phyloP scores from a whole-genome alignment of 2,329 filamentous ascomycete genomes.

The Blastomyces gilchristii region DNA sequence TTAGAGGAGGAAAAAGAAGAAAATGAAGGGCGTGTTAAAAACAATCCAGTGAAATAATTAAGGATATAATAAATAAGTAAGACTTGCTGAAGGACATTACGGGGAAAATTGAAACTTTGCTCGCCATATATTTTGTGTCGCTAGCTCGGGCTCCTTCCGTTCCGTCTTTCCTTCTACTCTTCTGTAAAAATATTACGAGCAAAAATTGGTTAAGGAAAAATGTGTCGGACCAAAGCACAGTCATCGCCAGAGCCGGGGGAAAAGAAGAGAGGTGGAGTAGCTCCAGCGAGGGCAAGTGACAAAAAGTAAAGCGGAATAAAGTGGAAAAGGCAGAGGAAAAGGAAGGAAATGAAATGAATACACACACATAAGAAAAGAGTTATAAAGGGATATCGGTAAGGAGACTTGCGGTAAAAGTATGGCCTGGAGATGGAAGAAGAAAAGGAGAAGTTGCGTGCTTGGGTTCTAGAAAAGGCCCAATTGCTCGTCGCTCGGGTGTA shows the following conservation, averaged over 20 bases:
- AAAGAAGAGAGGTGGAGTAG: neutral
- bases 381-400: slow-evolving; percentile 32
- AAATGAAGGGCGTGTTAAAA: neutral
- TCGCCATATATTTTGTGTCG: slow-evolving; percentile 6
- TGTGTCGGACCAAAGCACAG: neutral
- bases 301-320: slow-evolving; percentile 1
- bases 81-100: neutral
- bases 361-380: slow-evolving; percentile 20
- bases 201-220: slow-evolving; percentile 1
- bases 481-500: neutral
- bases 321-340: slow-evolving; percentile 11
- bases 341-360: slow-evolving; percentile 15
- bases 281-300: slow-evolving; percentile 11
- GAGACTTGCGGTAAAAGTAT: slow-evolving; percentile 10
- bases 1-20: neutral
- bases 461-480: neutral
- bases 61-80: slow-evolving; percentile 3
- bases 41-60: neutral
- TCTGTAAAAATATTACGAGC: slow-evolving; percentile 4
- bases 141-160: slow-evolving; percentile 1
- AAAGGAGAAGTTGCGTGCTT: neutral
- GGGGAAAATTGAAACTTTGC: neutral
- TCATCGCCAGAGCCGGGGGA: neutral
- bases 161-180: slow-evolving; percentile 1
- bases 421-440: neutral